Evolutionary conservation across 108 stramenopile genomes (phyloP), one percentile per base, ranked within the genome.

Genomic region (Skeletonema grethae): DNA sequence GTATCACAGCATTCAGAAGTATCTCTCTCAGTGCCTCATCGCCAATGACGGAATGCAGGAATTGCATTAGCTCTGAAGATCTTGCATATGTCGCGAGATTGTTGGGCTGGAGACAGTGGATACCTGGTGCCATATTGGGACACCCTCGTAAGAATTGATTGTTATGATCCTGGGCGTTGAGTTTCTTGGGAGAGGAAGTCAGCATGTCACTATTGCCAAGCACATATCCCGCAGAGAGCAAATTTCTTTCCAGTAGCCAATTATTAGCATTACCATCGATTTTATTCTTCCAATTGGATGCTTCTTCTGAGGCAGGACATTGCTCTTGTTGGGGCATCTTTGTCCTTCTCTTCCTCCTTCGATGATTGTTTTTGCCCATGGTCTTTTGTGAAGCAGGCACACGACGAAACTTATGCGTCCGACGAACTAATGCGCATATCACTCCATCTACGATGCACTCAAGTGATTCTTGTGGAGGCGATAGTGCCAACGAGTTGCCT

Each of bases 1-100:
- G 65, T 45, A 84, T 67, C 22, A 84, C 39, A 15, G 58, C 20
- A 73, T 79, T 84, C 60, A 79, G 16, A 30, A 84, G 39, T 10
- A 84, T 81, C 55, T 82, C 80, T 39, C 73, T 46, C 67, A 84
- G 57, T 25, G 39, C 57, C n/a, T 79, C 72, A 64, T 84, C 84
- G 24, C 84, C 75, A 2, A 82, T 57, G 6, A 73, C 24, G 0
- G 30, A 35, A n/a, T 84, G 84, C 18, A 84, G 36, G 12, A 69
- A 57, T 64, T 71, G 81, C 79, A 84, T 81, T 16, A 80, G 36
- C 5, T 50, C 13, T 18, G 76, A 77, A 10, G 84, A 73, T 63
- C 80, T 69, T 15, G 71, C 72, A 34, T 68, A 77, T 4, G 80
- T 56, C 4, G 76, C 71, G 2, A 76, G 43, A n/a, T 65, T 34